These are phyloP conservation scores for Entomortierella chlamydospora DNA, from an alignment of 192 early-diverging fungal genomes.

Conservation along the genomic window DNA sequence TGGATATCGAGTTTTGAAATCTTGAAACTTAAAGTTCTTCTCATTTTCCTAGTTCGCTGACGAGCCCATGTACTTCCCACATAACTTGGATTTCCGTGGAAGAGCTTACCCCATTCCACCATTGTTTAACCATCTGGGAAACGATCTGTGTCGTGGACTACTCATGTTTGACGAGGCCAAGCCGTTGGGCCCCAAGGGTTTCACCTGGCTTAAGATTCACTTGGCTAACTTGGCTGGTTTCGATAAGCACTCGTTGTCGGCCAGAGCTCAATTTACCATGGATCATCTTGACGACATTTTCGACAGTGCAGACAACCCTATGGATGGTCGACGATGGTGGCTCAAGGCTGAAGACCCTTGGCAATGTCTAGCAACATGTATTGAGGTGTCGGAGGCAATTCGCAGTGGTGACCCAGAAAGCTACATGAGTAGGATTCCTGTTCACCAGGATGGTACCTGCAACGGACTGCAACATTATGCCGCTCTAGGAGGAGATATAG, in stretches of 20 bases:
- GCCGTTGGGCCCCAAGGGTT: conserved; percentile 81
- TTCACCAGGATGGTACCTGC: conserved; percentile 98
- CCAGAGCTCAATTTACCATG: conserved; percentile 80
- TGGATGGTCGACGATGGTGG: conserved; percentile 89
- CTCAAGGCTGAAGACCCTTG: conserved; percentile 89
- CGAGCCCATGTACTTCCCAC: conserved; percentile 94
- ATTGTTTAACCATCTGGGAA: conserved; percentile 95
- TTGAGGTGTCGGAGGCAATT: conserved; percentile 82
- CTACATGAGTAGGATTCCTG: conserved; percentile 80
- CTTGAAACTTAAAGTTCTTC: not conserved
- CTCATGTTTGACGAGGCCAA: conserved; percentile 86
- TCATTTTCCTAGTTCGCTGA: conserved; percentile 74
- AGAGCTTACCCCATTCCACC: conserved; percentile 97
- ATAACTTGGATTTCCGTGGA: conserved; percentile 97
- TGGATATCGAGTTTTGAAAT: no score
- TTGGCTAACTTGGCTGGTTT: conserved; percentile 90
- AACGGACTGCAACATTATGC: conserved; percentile 99
- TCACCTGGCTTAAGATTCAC: conserved; percentile 96
- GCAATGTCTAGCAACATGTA: conserved; percentile 93
- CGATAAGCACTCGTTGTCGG: conserved; percentile 93
- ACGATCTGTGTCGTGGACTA: conserved; percentile 95
- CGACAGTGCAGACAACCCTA: conserved; percentile 86
- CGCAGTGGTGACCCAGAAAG: conserved; percentile 76
- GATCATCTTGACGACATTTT: conserved; percentile 83
- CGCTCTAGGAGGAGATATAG: conserved; percentile 91